These are phyloP conservation scores for Aquanectria penicillioides DNA, from an alignment of 2,329 filamentous ascomycete species.

Conservation along the genomic window DNA sequence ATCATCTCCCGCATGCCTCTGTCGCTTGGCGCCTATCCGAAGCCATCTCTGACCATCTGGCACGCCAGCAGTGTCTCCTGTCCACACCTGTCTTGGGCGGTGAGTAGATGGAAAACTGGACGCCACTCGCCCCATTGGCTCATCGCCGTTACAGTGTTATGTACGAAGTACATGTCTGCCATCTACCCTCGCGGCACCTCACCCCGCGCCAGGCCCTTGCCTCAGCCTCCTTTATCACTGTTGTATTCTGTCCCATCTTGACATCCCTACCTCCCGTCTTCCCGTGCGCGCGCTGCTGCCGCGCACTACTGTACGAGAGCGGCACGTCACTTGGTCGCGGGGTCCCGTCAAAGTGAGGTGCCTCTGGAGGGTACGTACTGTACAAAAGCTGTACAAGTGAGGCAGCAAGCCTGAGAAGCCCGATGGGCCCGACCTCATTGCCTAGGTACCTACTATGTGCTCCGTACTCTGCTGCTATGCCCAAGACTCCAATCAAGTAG, in stretches of 20 bases:
- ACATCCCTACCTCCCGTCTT: conserved; percentile 11
- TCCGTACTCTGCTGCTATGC: background rate
- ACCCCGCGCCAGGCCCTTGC: conserved; percentile 1
- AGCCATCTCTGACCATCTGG: background rate
- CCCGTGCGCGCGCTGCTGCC: conserved; percentile 26
- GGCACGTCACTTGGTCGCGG: conserved; percentile 37
- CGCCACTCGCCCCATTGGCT: conserved; percentile 1
- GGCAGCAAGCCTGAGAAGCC: too few relatives aligned
- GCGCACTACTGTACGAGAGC: conserved; percentile 37
- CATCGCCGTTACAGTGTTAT: background rate
- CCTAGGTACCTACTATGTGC: too few relatives aligned
- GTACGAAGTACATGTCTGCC: background rate
- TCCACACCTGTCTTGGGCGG: conserved; percentile 5
- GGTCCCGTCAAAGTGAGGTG: conserved; percentile 29
- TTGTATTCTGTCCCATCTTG: conserved; percentile 9
- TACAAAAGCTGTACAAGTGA: background rate
- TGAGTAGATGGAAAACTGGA: conserved; percentile 1
- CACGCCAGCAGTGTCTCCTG: background rate
- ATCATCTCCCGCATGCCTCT: conserved; percentile 4
- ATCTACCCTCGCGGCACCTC: conserved; percentile 1
- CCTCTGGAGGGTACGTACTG: conserved; percentile 15
- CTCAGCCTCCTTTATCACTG: background rate
- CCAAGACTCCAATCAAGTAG: background rate
- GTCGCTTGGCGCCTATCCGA: background rate
- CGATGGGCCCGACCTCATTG: too few relatives aligned